Evolutionary conservation across 345 rosid genomes (phyloP).

Genomic region (Lenwebbia sp.): DNA sequence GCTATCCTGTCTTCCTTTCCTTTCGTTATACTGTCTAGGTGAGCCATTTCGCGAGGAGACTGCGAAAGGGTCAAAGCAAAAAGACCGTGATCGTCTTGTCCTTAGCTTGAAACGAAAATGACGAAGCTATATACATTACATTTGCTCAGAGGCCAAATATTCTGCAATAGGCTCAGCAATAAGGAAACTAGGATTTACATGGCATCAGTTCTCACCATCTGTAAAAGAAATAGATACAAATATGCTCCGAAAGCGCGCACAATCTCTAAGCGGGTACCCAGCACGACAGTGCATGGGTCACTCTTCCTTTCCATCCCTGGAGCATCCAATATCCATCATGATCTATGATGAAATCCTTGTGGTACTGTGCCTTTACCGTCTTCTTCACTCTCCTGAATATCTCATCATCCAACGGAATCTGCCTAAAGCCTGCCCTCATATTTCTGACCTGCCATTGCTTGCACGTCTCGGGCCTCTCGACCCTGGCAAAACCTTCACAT

Average conservation of each 20-base stretch:
- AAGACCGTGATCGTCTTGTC: neutral
- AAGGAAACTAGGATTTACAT: neutral
- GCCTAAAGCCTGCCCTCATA: conserved; percentile 53
- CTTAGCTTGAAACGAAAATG: neutral
- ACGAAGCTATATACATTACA: neutral
- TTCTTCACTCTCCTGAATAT: conserved; percentile 31
- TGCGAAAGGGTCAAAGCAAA: neutral
- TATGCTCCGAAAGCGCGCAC: neutral
- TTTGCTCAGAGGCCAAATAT: neutral
- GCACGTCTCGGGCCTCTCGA: conserved; percentile 68
- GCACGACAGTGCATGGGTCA: conserved; percentile 47
- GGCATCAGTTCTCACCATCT: neutral
- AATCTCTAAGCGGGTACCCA: conserved; percentile 45
- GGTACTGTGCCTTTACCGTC: conserved; percentile 30
- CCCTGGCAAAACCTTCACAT: conserved; percentile 57
- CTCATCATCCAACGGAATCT: conserved; percentile 31
- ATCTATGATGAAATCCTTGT: conserved; percentile 54
- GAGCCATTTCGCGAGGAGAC: neutral
- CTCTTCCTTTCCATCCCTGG: conserved; percentile 87
- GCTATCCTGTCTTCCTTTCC: neutral
- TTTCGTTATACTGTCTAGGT: neutral
- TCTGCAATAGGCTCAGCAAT: neutral
- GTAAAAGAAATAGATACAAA: neutral
- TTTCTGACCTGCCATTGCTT: conserved; percentile 56
- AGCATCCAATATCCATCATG: conserved; percentile 68